Evolutionary conservation across 2,329 filamentous ascomycete genomes (phyloP).

Genomic region (Fusarium nanum): DNA sequence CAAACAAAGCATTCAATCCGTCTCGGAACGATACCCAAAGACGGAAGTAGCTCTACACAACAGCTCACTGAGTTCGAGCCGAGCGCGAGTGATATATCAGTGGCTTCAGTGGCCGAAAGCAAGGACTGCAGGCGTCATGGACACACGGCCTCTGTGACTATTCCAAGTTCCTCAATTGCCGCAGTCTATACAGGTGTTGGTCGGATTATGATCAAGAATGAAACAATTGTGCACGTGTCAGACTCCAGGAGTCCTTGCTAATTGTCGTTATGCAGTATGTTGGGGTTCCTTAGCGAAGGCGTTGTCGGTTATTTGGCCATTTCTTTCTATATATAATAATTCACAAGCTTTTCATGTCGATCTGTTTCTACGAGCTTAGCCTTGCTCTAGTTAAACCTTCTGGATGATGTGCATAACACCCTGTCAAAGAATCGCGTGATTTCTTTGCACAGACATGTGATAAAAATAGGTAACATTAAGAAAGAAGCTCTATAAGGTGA

Average conservation of each 20-base stretch:
- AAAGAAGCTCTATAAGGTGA: not conserved
- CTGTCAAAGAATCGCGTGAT: not conserved
- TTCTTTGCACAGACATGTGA: not conserved
- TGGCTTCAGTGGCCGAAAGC: conserved; percentile 25
- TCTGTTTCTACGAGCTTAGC: not conserved
- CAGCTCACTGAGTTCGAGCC: conserved; percentile 24
- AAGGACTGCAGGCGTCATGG: conserved; percentile 9
- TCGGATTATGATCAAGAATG: conserved; percentile 39
- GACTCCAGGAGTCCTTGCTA: not conserved
- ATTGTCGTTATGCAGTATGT: too few relatives aligned
- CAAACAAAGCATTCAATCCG: conserved; percentile 32
- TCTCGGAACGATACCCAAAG: conserved; percentile 22
- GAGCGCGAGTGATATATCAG: conserved; percentile 12
- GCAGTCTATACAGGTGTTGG: not conserved
- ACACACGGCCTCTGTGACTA: conserved; percentile 11
- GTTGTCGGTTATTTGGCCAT: too few relatives aligned
- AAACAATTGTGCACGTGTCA: conserved; percentile 28
- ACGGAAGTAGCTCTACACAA: conserved; percentile 35
- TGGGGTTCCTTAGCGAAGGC: too few relatives aligned
- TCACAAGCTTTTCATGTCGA: not conserved
- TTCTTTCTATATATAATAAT: too few relatives aligned
- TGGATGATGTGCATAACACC: not conserved
- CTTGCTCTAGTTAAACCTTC: not conserved
- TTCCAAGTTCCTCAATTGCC: not conserved
- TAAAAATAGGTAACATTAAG: not conserved